These are phyloP conservation scores for Aspergillus persii DNA, from an alignment of 2,329 filamentous ascomycete genomes.

Conservation along the genomic window DNA sequence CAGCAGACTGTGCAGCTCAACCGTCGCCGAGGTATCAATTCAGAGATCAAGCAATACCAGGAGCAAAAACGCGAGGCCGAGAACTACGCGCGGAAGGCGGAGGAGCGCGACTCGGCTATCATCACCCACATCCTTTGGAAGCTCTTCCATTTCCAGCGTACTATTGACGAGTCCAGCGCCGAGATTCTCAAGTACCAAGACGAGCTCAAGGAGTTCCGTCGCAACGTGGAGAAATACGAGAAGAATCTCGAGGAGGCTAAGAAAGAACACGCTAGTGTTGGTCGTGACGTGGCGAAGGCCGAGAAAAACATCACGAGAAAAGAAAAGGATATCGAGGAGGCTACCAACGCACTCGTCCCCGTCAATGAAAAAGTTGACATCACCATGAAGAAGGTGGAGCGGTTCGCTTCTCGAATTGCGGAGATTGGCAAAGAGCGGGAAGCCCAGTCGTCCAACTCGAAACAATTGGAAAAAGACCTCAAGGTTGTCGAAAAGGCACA, in stretches of 20 bases:
- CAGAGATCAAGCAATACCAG: constrained; percentile 95
- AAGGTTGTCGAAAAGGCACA: constrained; percentile 85
- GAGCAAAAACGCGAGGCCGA: constrained; percentile 96
- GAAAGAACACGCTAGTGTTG: constrained; percentile 75
- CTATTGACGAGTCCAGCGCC: constrained; percentile 86
- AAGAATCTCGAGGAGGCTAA: constrained; percentile 75
- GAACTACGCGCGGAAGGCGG: constrained; percentile 84
- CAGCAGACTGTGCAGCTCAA: constrained; percentile 86
- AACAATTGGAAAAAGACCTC: constrained; percentile 77
- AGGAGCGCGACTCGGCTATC: constrained; percentile 85
- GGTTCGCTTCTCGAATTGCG: constrained; percentile 65
- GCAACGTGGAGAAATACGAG: constrained; percentile 83
- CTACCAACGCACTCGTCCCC: constrained; percentile 80
- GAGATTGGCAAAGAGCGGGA: constrained; percentile 75
- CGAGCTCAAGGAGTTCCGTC: constrained; percentile 86
- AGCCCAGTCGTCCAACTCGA: constrained; percentile 64
- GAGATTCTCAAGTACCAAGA: constrained; percentile 93
- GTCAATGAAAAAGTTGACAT: constrained; percentile 89
- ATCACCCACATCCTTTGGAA: constrained; percentile 96
- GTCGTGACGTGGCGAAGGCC: constrained; percentile 73
- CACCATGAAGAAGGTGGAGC: constrained; percentile 67
- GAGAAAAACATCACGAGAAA: constrained; percentile 82
- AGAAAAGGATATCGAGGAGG: constrained; percentile 82
- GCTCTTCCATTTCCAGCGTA: constrained; percentile 87
- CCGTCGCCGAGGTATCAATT: constrained; percentile 88